Evolutionary conservation across 1,284 basidiomycete genomes (phyloP).

Genomic region (Omphalotus olearius): DNA sequence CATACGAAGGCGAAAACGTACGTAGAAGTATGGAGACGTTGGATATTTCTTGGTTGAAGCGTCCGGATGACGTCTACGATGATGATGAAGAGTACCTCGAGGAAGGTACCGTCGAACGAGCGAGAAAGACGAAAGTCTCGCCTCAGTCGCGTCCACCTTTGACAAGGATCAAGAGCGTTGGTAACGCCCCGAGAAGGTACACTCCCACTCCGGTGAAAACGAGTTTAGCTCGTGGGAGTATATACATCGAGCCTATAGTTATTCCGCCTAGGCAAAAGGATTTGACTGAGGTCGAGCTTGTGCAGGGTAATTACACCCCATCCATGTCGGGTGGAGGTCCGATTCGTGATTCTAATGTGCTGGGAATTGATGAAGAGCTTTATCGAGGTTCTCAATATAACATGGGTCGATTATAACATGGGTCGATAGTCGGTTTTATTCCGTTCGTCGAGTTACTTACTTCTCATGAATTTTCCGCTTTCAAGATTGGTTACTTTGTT

Average conservation of each 20-base stretch:
- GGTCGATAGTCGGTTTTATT: no score
- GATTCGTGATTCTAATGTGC: conserved; percentile 26
- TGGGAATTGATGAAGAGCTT: conserved; percentile 18
- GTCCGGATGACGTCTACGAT: not conserved
- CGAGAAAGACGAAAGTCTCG: not conserved
- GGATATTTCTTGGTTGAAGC: conserved; percentile 11
- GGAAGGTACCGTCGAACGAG: not conserved
- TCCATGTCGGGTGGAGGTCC: conserved; percentile 12
- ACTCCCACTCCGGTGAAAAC: conserved; percentile 30
- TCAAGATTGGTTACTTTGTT: no score
- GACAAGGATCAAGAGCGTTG: conserved; percentile 37
- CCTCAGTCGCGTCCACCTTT: conserved; percentile 11
- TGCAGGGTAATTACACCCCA: conserved; percentile 20
- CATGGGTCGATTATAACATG: no score
- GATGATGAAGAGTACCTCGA: conserved; percentile 4
- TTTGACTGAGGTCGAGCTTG: conserved; percentile 16
- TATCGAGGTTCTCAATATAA: no score
- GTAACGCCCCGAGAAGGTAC: conserved; percentile 31
- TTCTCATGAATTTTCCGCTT: no score
- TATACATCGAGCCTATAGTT: conserved; percentile 28
- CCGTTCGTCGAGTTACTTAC: no score
- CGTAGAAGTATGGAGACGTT: conserved; percentile 12
- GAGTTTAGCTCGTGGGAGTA: conserved; percentile 22
- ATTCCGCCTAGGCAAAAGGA: conserved; percentile 19
- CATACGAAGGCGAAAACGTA: not conserved